Base-by-base conservation (phyloP, 2,329 filamentous ascomycete genomes). In the Acrocalymma vagum region DNA sequence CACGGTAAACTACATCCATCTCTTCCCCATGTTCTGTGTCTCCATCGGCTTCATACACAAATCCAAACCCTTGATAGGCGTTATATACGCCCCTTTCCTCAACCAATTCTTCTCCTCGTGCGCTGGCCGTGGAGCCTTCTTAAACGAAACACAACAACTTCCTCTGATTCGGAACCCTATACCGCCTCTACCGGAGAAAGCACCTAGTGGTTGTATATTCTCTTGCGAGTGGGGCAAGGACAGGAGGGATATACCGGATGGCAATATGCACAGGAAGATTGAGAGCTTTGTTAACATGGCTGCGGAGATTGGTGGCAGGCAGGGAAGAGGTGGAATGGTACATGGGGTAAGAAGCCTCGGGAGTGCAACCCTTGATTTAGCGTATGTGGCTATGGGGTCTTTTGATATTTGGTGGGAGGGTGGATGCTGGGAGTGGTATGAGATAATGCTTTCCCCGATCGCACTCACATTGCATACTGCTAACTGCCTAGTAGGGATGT, bases 331-430 rank as follows among this genome's bases (percentile, higher is more conserved):
- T 1, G 87, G 86, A 0, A 91, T 91, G 87, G 88, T 90, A 6
- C 88, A 91, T 66, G 87, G 88, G 0, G 76, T 91, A 29, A 72
- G 87, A 46, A 88, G 86, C 64, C 63, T 91, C 42, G 87, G 87
- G 16, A 81, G 85, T 59, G 87, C 87, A 7, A 88, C 87, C 2
- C 62, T 91, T 38, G 87, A 90, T 65, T 69, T 91, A 32, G 87
- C 86, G 0, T 91, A 90, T 63, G 82, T 83, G 8, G 87, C 88
- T 9, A 87, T 87, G 79, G 87, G 87, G 0, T 76, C 83, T 0
- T 85, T 90, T 52, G 87, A 91, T 67, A 88, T 90, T 9, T 90
- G 87, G 87, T 91, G 87, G 87, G 87, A 91, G 62, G 87, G 86
- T 3, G 87, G 87, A 0, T 90, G 86, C 58, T 90, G 87, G 87